These are phyloP conservation scores for Phyllosticta capitalensis DNA, from an alignment of 2,329 filamentous ascomycete genomes.

Conservation along the genomic window DNA sequence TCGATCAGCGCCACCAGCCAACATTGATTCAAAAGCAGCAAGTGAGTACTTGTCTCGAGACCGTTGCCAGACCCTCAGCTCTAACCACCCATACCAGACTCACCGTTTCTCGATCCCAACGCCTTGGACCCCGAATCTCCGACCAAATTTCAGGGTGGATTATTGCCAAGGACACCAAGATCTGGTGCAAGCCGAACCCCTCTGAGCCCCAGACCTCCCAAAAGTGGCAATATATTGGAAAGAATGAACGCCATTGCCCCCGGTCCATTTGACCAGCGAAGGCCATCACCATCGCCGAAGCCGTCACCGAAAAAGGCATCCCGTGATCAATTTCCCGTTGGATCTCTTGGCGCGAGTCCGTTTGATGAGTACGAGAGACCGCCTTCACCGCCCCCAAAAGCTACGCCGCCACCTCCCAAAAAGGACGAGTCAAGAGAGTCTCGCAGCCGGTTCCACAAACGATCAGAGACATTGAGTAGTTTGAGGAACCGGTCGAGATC, in stretches of 20 bases:
- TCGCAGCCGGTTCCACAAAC: conserved; percentile 16
- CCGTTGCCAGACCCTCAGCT: neutral
- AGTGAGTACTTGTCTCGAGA: conserved; percentile 38
- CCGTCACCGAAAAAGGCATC: neutral
- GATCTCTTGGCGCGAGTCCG: neutral
- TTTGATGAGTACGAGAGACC: conserved; percentile 5
- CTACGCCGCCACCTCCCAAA: neutral
- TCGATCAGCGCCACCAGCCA: conserved; percentile 41
- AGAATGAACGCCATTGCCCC: conserved; percentile 58
- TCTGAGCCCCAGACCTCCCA: conserved; percentile 38
- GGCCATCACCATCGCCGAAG: neutral
- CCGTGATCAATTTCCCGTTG: neutral
- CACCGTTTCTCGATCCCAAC: conserved; percentile 20
- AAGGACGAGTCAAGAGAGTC: neutral
- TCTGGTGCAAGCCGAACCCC: conserved; percentile 35
- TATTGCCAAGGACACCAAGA: neutral
- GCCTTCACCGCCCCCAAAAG: conserved; percentile 1
- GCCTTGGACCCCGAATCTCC: neutral
- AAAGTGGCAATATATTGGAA: conserved; percentile 42
- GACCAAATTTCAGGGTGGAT: neutral
- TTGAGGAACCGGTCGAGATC: conserved; percentile 5
- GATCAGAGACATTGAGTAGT: conserved; percentile 24
- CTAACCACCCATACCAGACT: conserved; percentile 18
- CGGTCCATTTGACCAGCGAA: conserved; percentile 53
- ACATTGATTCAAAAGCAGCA: conserved; percentile 48